A percentile compares a stretch with the other conserved stretches of the same genome.
Evolutionary conservation across 306 rosid genomes (phyloP).

Genomic region (Prunus salicina): DNA sequence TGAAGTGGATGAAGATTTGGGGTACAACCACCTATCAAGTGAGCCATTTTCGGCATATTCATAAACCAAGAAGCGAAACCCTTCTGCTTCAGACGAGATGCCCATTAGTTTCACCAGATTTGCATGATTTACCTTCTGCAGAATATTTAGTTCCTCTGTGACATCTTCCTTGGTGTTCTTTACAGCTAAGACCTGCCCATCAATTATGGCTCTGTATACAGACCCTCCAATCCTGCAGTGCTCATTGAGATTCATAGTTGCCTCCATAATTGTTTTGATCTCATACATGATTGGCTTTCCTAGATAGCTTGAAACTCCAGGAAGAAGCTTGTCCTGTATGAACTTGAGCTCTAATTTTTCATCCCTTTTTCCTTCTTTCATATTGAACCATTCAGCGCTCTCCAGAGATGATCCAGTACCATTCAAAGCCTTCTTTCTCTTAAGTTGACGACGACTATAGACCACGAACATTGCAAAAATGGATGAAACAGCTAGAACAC

Average conservation of each 20-base stretch:
- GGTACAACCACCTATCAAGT: constrained; percentile 60
- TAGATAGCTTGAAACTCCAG: constrained; percentile 68
- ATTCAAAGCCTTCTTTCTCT: constrained; percentile 32
- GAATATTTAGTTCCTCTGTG: constrained; percentile 61
- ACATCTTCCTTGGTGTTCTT: constrained; percentile 57
- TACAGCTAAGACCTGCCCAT: constrained; percentile 49
- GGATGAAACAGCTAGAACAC: constrained; percentile 25
- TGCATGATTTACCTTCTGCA: constrained; percentile 78
- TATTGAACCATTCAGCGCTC: constrained; percentile 24
- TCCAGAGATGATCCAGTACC: constrained; percentile 36
- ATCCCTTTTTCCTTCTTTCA: constrained; percentile 2
- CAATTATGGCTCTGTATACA: constrained; percentile 61
- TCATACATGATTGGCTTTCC: constrained; percentile 65
- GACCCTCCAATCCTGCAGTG: constrained; percentile 56
- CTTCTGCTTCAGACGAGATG: constrained; percentile 44
- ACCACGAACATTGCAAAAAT: constrained; percentile 22
- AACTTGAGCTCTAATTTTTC: constrained; percentile 6
- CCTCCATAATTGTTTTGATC: constrained; percentile 48
- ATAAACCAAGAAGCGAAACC: constrained; percentile 57
- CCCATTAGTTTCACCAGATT: constrained; percentile 77
- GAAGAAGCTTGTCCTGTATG: constrained; percentile 46
- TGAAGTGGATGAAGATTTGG: constrained; percentile 27
- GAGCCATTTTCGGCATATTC: constrained; percentile 77
- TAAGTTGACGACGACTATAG: constrained; percentile 20
- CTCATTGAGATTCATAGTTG: constrained; percentile 60